A percentile compares a stretch with the other conserved stretches of the same genome.
Conservation (phyloP, 768 basidiomycete species). For the Paxillus involutus region DNA sequence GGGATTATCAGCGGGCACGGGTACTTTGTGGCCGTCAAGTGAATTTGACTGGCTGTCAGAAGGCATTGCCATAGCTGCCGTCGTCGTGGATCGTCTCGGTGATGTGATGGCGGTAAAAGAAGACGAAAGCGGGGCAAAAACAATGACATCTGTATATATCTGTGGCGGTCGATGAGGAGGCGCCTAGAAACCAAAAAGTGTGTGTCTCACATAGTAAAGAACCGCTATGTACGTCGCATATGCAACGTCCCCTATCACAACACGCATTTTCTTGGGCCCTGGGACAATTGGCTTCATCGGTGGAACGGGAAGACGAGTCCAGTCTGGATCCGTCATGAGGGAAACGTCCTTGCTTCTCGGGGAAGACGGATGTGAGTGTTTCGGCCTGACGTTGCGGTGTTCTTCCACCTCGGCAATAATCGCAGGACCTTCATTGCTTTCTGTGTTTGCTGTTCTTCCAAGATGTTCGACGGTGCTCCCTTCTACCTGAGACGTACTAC, state of each 20-base stretch:
- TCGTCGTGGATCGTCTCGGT: conserved; percentile 9
- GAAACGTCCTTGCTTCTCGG: conserved; percentile 30
- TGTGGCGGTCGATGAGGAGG: conserved; percentile 27
- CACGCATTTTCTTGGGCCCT: conserved; percentile 52
- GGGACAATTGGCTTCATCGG: conserved; percentile 12
- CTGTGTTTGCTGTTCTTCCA: conserved; percentile 2
- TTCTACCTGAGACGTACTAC: conserved; percentile 6
- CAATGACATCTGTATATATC: conserved; percentile 84
- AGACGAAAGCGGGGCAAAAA: conserved; percentile 83
- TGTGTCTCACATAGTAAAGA: conserved; percentile 69
- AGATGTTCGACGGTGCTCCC: not conserved
- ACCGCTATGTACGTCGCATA: conserved; percentile 65
- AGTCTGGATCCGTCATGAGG: conserved; percentile 15
- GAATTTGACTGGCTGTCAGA: conserved; percentile 37
- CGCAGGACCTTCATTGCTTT: not conserved
- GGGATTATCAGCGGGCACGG: conserved; percentile 22
- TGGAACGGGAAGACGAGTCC: not conserved
- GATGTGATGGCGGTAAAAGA: conserved; percentile 42
- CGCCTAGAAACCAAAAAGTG: not conserved
- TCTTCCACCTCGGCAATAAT: conserved; percentile 9
- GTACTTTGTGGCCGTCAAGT: conserved; percentile 19
- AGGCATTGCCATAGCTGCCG: conserved; percentile 19
- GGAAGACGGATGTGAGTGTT: conserved; percentile 40
- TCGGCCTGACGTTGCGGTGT: conserved; percentile 30
- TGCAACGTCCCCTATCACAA: conserved; percentile 57